Evolutionary conservation across 2,329 filamentous ascomycete genomes (phyloP).

Genomic region (Phyllosticta paracitricarpa): DNA sequence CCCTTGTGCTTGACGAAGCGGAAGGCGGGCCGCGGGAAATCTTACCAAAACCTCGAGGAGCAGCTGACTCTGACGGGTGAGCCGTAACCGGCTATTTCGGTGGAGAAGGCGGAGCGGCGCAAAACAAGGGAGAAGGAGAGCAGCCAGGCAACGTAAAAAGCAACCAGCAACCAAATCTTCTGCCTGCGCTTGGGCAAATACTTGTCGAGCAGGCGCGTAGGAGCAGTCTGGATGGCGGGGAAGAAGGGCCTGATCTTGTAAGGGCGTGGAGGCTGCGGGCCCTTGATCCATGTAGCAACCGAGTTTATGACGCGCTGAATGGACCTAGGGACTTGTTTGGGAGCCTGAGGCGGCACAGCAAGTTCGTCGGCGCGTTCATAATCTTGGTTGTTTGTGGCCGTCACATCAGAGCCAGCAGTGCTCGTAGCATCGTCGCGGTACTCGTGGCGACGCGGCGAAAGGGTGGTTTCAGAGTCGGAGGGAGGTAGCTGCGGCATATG

Average conservation of each 20-base stretch:
- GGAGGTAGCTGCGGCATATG: background rate
- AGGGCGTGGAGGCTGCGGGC: conserved; percentile 38
- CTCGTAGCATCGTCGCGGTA: conserved; percentile 24
- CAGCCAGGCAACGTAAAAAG: conserved; percentile 58
- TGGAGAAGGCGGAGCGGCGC: conserved; percentile 48
- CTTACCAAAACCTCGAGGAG: conserved; percentile 57
- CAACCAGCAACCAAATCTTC: conserved; percentile 47
- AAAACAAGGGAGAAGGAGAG: conserved; percentile 60
- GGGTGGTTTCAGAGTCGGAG: background rate
- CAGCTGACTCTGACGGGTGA: conserved; percentile 57
- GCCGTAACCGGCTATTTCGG: conserved; percentile 59
- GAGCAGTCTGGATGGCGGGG: conserved; percentile 56
- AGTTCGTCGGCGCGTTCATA: conserved; percentile 26
- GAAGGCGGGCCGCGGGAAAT: background rate
- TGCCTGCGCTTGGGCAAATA: conserved; percentile 51
- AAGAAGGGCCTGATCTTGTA: conserved; percentile 47
- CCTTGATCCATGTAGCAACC: conserved; percentile 37
- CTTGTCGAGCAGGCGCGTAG: conserved; percentile 52
- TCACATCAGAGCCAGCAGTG: conserved; percentile 18
- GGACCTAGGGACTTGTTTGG: conserved; percentile 43
- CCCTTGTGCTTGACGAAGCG: background rate
- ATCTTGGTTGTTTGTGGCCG: conserved; percentile 15
- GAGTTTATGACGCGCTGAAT: conserved; percentile 33
- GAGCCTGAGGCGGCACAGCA: conserved; percentile 15
- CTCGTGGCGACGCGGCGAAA: conserved; percentile 7